These are phyloP conservation scores for Bruguiera sexangula DNA, from an alignment of 345 rosid genomes.

Conservation along the genomic window DNA sequence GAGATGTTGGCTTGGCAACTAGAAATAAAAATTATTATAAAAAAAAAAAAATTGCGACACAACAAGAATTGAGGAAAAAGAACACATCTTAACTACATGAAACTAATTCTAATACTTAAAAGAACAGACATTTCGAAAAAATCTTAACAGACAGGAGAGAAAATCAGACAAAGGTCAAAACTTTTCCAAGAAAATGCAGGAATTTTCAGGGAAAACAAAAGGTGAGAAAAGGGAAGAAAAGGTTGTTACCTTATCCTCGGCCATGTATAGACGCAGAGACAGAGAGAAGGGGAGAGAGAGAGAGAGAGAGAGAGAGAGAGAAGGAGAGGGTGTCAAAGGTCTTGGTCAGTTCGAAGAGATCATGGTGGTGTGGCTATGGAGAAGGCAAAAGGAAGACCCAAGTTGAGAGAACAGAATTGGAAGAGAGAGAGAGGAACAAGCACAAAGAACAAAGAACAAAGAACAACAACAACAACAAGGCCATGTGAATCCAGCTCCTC, in stretches of 20 bases:
- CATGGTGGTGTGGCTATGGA: not conserved
- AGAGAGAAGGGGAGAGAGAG: not conserved
- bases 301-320: constrained; percentile 9
- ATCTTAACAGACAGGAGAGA: not conserved
- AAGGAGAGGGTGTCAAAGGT: not conserved
- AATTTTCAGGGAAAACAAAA: not conserved
- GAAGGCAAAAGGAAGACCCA: not conserved
- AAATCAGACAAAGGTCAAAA: not conserved
- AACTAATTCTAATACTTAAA: not conserved
- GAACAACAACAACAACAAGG: constrained; percentile 15
- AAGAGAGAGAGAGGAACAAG: not conserved
- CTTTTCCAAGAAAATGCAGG: not conserved
- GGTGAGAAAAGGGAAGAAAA: no score
- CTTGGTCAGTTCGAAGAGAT: not conserved
- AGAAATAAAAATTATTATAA: not conserved
- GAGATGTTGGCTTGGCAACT: no score
- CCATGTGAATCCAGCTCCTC: constrained; percentile 36
- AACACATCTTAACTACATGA: no score
- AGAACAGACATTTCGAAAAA: not conserved
- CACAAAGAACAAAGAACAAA: not conserved
- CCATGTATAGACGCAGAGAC: not conserved
- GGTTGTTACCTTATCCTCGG: not conserved
- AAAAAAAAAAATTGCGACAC: no score
- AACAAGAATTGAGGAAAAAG: no score
- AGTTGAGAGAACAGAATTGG: no score